phyloP scores from a whole-genome alignment of 1,284 basidiomycete genomes.

The Fomes fomentarius region DNA sequence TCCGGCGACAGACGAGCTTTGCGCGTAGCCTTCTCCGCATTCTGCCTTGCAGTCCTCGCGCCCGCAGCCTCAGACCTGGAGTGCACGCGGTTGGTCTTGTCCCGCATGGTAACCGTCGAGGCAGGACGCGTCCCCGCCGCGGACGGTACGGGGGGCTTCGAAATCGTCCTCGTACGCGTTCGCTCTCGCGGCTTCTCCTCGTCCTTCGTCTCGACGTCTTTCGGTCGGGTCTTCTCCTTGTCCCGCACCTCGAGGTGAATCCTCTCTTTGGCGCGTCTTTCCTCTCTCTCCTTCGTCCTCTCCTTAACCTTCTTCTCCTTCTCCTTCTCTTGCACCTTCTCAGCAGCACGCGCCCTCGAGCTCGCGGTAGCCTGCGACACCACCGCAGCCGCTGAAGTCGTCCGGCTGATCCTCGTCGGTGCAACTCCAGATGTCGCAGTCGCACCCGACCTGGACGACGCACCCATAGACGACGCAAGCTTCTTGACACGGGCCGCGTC shows the following conservation, averaged over 20 bases:
- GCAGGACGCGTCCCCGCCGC: neutral
- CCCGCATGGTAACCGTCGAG: constrained; percentile 18
- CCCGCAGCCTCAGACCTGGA: neutral
- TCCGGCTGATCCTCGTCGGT: neutral
- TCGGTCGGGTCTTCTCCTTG: neutral
- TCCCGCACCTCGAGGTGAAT: constrained; percentile 2
- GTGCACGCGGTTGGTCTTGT: constrained; percentile 5
- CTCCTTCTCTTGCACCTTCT: constrained; percentile 11
- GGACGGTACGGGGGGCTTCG: constrained; percentile 2
- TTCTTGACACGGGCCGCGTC: constrained; percentile 17
- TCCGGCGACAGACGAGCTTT: constrained; percentile 14
- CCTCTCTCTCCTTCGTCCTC: no score
- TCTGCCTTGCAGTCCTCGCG: constrained; percentile 5
- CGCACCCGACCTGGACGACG: constrained; percentile 1
- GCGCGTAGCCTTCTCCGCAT: constrained; percentile 1
- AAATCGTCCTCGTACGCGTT: constrained; percentile 1
- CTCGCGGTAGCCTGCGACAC: constrained; percentile 8
- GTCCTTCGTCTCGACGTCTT: constrained; percentile 1
- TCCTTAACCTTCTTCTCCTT: neutral
- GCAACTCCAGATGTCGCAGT: neutral
- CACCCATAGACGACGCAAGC: constrained; percentile 18
- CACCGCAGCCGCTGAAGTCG: constrained; percentile 2
- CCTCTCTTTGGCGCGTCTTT: neutral
- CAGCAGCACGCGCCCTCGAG: constrained; percentile 13
- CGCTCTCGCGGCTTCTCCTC: constrained; percentile 1